Base-by-base conservation (phyloP, 345 rosid genomes). In the Raphanus sativus region DNA sequence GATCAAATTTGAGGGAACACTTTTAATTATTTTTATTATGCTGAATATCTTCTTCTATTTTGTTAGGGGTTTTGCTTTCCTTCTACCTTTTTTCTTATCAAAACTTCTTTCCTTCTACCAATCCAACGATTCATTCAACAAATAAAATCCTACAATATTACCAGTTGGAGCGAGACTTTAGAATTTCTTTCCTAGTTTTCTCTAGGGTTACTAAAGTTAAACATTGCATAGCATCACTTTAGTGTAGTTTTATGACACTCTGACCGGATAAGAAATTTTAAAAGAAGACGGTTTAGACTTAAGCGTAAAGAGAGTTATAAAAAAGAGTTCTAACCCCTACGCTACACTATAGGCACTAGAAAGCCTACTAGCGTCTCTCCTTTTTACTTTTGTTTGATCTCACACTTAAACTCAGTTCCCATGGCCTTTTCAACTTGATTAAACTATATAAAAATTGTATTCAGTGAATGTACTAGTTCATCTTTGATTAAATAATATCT, bases 361-460 rank as follows among this genome's bases (percentile, higher is more conserved):
- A 77, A 65, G 76, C 72, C 76, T 77, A 77, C 3, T 42, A 56
- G n/a, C 59, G 25, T 50, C 29, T 48, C 21, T 64, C 61, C 71
- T 64, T 70, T 77, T 12, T 25, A 77, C 76, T 32, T 77, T 70
- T 60, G 24, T 25, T 65, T 65, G 81, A 77, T 58, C 76, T 77
- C 81, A 70, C 50, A 70, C 67, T 77, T 65, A 32, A 36, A 77
- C 54, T 71, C 72, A 65, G 72, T 77, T 77, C 81, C 72, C 70
- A 71, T 58, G 30, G 67, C 81, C 70, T 77, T 77, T 77, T 65
- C 81, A 21, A 54, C 34, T 56, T 71, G 38, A 38, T 40, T 71
- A 29, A 28, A 38, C 8, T 64, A 63, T 54, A 42, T 48, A 48
- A 48, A 48, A 48, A 1, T 48, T n/a, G 55, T 48, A 5, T 50